Conservation (phyloP, 768 basidiomycete species). For the Lactifluus volemus region DNA sequence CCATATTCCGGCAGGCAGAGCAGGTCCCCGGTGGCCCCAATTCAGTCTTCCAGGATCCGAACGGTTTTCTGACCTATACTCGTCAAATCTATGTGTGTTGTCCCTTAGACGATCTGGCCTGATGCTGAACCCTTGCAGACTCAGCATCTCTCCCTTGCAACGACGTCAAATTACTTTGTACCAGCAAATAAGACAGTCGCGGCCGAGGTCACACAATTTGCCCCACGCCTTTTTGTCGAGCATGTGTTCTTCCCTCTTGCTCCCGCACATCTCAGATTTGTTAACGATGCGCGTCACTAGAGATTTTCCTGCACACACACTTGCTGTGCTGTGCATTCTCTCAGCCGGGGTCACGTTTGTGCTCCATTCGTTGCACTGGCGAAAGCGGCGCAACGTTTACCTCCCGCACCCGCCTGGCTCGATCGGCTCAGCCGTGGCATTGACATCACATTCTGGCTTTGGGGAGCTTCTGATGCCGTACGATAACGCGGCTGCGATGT, state of each 20-base stretch:
- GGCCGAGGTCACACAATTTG: conserved; percentile 33
- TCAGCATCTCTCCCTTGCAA: conserved; percentile 47
- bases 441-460: conserved; percentile 18
- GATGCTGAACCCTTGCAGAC: conserved; percentile 30
- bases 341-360: conserved; percentile 41
- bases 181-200: conserved; percentile 29
- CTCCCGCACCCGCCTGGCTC: conserved; percentile 13
- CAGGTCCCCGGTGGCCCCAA: conserved; percentile 34
- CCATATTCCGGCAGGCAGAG: conserved; percentile 47
- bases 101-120: background rate
- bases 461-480: conserved; percentile 16
- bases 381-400: conserved; percentile 6
- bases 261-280: background rate
- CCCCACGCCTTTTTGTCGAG: conserved; percentile 51
- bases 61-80: conserved; percentile 48
- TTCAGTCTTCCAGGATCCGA: conserved; percentile 38
- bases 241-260: conserved; percentile 28
- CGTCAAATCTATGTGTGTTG: conserved; percentile 37
- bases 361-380: conserved; percentile 37
- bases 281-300: background rate
- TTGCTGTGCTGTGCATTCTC: conserved; percentile 40
- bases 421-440: conserved; percentile 7
- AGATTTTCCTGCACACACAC: background rate
- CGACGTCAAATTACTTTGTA: conserved; percentile 54
- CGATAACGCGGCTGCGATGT: background rate